phyloP scores from a whole-genome alignment of 208 protist genomes.

The Crithidia sp. region DNA sequence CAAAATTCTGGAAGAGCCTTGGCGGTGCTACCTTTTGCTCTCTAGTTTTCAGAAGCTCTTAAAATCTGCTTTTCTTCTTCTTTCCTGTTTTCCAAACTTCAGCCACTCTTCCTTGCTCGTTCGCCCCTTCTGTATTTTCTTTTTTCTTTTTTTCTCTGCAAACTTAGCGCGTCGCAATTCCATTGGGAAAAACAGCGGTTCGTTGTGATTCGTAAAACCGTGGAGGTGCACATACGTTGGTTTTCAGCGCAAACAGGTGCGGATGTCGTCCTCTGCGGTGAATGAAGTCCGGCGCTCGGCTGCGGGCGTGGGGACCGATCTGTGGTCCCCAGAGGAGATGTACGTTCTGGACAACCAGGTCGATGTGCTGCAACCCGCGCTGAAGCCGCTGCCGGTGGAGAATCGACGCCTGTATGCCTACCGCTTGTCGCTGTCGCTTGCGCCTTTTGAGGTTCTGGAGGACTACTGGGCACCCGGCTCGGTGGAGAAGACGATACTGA shows the following conservation, averaged over 20 bases:
- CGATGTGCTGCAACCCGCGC: constrained; percentile 25
- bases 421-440: constrained; percentile 23
- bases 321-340: constrained; percentile 38
- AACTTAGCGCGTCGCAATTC: background rate
- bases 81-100: too few relatives aligned
- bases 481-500: background rate
- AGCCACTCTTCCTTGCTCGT: background rate
- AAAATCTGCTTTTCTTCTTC: too few relatives aligned
- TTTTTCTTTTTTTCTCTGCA: background rate
- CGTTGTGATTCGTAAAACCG: too few relatives aligned
- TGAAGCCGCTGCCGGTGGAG: constrained; percentile 19
- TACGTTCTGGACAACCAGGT: constrained; percentile 22
- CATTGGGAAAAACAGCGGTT: too few relatives aligned
- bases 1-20: too few relatives aligned
- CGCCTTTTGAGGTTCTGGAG: constrained; percentile 33
- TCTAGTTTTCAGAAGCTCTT: too few relatives aligned
- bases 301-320: constrained; percentile 13
- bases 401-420: constrained; percentile 12
- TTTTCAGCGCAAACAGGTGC: background rate
- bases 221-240: too few relatives aligned
- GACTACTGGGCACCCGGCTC: constrained; percentile 21
- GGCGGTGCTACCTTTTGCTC: too few relatives aligned
- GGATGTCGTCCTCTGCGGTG: background rate
- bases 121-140: background rate
- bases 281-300: constrained; percentile 20